phyloP scores from a whole-genome alignment of 208 protist species.

The Leishmania turanica region DNA sequence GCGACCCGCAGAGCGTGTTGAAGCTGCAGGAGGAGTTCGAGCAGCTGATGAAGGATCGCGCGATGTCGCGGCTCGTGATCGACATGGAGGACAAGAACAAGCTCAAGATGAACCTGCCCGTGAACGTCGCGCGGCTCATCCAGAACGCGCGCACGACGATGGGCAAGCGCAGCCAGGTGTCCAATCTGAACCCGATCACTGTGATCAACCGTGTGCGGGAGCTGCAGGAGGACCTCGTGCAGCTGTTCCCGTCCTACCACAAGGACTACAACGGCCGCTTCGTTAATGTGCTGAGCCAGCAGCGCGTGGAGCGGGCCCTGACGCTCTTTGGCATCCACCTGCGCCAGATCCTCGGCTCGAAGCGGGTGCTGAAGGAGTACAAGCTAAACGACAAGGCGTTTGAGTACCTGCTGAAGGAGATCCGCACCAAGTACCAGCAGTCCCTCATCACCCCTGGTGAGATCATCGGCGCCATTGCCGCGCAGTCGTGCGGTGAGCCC shows the following conservation, averaged over 20 bases:
- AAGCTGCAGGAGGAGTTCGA: constrained; percentile 93
- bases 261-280: constrained; percentile 61
- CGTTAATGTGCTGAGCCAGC: constrained; percentile 80
- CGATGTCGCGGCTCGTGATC: constrained; percentile 64
- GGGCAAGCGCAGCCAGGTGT: constrained; percentile 81
- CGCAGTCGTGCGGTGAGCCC: constrained; percentile 99
- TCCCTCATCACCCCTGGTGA: constrained; percentile 97
- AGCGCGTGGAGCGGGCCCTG: constrained; percentile 96
- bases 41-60: constrained; percentile 85
- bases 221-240: constrained; percentile 77
- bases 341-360: constrained; percentile 93
- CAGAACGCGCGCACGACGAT: constrained; percentile 96
- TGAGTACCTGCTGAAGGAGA: constrained; percentile 97
- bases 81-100: constrained; percentile 66
- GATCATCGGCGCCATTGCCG: constrained; percentile 98
- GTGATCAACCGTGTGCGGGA: constrained; percentile 80
- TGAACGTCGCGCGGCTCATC: constrained; percentile 97
- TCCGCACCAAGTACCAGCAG: constrained; percentile 94
- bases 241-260: constrained; percentile 85
- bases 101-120: constrained; percentile 80
- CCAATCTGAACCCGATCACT: constrained; percentile 93
- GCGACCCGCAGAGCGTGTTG: constrained; percentile 64
- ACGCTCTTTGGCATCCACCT: constrained; percentile 96
- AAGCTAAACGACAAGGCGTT: constrained; percentile 96
- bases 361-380: constrained; percentile 94